phyloP scores from a whole-genome alignment of 2,329 filamentous ascomycete genomes.

The Exophiala viscosa region DNA sequence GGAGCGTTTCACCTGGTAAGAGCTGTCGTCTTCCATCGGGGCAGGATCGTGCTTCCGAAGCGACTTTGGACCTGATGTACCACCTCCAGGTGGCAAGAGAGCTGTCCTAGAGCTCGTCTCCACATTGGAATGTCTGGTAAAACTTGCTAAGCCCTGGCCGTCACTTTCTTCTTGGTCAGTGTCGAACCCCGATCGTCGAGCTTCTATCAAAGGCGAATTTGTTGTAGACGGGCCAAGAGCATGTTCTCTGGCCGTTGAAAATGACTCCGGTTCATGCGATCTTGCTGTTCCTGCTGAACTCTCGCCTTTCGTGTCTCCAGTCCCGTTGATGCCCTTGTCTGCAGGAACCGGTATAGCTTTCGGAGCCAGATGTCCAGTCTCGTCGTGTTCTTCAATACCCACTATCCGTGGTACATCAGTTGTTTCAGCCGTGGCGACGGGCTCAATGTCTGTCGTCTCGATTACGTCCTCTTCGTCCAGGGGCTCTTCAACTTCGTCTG shows the following conservation, averaged over 20 bases:
- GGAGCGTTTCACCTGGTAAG: constrained; percentile 13
- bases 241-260: constrained; percentile 13
- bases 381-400: constrained; percentile 10
- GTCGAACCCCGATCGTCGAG: constrained; percentile 5
- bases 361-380: background rate
- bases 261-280: constrained; percentile 11
- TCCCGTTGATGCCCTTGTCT: constrained; percentile 13
- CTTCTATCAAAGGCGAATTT: constrained; percentile 1
- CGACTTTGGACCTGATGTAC: constrained; percentile 1
- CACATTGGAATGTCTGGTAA: constrained; percentile 7
- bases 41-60: constrained; percentile 24
- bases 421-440: constrained; percentile 26
- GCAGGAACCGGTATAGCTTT: constrained; percentile 12
- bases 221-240: constrained; percentile 1
- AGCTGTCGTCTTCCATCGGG: constrained; percentile 15
- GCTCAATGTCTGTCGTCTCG: constrained; percentile 22
- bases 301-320: background rate
- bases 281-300: background rate
- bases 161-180: constrained; percentile 3
- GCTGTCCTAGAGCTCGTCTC: constrained; percentile 23
- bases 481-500: constrained; percentile 13
- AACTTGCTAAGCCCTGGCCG: background rate
- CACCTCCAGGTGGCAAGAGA: constrained; percentile 8
- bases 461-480: constrained; percentile 11
- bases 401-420: constrained; percentile 10